Evolutionary conservation across 2,329 filamentous ascomycete genomes (phyloP), one percentile per base, ranked within the genome.

Genomic region (Triangularia setosa): DNA sequence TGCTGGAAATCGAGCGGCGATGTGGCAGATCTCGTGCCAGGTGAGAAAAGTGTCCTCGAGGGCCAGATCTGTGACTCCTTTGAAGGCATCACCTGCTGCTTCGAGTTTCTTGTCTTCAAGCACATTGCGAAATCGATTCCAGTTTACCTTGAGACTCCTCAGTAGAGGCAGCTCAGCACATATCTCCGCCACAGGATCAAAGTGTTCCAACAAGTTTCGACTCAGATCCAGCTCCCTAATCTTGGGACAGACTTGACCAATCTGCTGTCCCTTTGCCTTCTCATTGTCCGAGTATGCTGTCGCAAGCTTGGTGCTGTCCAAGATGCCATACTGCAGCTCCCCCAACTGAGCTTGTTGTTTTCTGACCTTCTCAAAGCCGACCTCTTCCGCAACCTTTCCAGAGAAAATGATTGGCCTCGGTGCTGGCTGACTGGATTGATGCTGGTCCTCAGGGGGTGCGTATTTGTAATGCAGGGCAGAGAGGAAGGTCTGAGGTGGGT

Each of bases 341-440:
- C 89, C 81, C 30, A 98, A 81, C 73, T 90, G 82, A 70, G 93
- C 90, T 72, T 96, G 88, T 76, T 93, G 87, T 69, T 84, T 84
- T 53, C 90, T 87, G 69, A 97, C 92, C 81, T 97, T 97, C 70
- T 96, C 93, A 71, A 98, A 98, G 28, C 95, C 95, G 33, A 98
- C 87, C 78, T 98, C 94, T 78, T 98, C 90, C 4, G 92, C 94
- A 18, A 93, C 85, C 77, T 98, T 98, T 40, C 77, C 91, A 78
- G 81, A 96, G 83, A 82, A 89, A 62, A 82, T 79, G 67, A 96
- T 90, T 58, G 86, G 81, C 58, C 82, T 81, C 6, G 40, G 40
- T 3, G 40, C 40, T 2, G 40, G 18, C 8, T 21, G 40, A 2
- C 40, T n/a, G 7, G 40, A 9, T 21, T 48, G n/a, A 7, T 78